phyloP scores from a whole-genome alignment of 1,284 basidiomycete species.

The Moesziomyces sp. region DNA sequence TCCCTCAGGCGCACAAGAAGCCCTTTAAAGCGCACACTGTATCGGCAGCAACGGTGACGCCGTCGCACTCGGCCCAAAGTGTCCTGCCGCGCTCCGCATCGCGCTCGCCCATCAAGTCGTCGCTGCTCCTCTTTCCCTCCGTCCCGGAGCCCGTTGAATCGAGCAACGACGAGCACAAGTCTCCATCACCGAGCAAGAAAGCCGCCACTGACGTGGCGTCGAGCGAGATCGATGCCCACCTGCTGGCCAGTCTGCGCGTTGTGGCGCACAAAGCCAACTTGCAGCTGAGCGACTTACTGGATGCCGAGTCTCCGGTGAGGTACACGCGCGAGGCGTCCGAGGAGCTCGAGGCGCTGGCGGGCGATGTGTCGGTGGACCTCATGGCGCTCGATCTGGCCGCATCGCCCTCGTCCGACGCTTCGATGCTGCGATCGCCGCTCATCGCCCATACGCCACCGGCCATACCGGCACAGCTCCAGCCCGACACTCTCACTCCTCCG shows the following conservation, averaged over 20 bases:
- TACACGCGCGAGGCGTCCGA: conserved; percentile 14
- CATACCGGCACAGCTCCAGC: too few species aligned
- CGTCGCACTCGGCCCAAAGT: not conserved
- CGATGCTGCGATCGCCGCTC: conserved; percentile 23
- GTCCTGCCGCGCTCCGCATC: conserved; percentile 12
- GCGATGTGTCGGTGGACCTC: conserved; percentile 30
- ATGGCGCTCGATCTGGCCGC: conserved; percentile 38
- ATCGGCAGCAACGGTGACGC: not conserved
- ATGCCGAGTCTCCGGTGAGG: not conserved
- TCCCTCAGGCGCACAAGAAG: conserved; percentile 8
- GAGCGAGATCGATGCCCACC: conserved; percentile 37
- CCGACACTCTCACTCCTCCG: too few species aligned
- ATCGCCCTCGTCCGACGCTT: conserved; percentile 26
- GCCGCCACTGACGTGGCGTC: conserved; percentile 3
- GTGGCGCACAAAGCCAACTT: conserved; percentile 50
- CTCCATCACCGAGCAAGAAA: not conserved
- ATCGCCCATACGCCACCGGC: not conserved
- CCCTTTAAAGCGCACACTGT: too few species aligned
- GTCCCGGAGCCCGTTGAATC: not conserved
- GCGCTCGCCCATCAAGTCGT: conserved; percentile 39
- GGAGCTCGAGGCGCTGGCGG: conserved; percentile 29
- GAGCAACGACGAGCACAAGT: not conserved
- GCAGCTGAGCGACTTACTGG: conserved; percentile 24
- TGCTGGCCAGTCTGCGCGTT: conserved; percentile 27
- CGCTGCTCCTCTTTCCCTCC: conserved; percentile 25